phyloP scores from a whole-genome alignment of 2,329 filamentous ascomycete genomes.

The Cercospora brassicicola region DNA sequence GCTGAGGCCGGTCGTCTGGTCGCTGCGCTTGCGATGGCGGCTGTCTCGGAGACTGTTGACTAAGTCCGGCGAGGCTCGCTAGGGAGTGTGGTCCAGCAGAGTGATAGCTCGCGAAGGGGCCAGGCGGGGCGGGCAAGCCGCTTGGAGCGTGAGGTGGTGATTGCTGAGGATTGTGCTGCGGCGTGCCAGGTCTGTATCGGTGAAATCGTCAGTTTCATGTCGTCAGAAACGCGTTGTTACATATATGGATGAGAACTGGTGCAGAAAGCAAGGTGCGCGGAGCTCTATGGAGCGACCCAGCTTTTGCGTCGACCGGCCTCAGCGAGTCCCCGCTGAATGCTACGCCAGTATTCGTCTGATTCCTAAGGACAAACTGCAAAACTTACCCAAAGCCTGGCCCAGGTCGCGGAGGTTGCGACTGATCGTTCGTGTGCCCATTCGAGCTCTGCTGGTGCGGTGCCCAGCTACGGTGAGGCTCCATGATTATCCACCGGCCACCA shows the following conservation, averaged over 20 bases:
- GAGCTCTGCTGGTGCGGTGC: slow-evolving; percentile 30
- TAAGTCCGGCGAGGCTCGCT: slow-evolving; percentile 47
- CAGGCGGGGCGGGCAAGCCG: slow-evolving; percentile 38
- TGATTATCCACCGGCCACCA: not conserved
- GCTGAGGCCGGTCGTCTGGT: slow-evolving; percentile 35
- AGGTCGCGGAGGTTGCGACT: slow-evolving; percentile 32
- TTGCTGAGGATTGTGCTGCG: slow-evolving; percentile 37
- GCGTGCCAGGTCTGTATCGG: slow-evolving; percentile 26
- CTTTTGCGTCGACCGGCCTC: not conserved
- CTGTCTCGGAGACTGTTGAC: slow-evolving; percentile 47
- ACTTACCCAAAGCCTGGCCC: slow-evolving; percentile 37
- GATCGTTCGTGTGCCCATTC: slow-evolving; percentile 31
- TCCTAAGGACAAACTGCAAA: not conserved
- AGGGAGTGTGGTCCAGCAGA: slow-evolving; percentile 46
- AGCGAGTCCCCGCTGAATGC: not conserved
- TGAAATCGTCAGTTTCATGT: not conserved
- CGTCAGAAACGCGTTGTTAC: not conserved
- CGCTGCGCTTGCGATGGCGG: slow-evolving; percentile 32
- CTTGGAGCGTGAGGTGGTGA: slow-evolving; percentile 36
- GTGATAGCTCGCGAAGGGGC: slow-evolving; percentile 46
- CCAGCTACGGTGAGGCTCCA: slow-evolving; percentile 26
- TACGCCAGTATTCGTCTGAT: not conserved
- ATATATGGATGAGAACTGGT: too few species aligned
- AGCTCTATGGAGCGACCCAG: slow-evolving; percentile 1
- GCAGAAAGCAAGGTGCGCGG: slow-evolving; percentile 1